A percentile compares a stretch with the other conserved stretches of the same genome.
phyloP scores from a whole-genome alignment of 2,329 filamentous ascomycete genomes.

The Aspergillus quadricinctus region DNA sequence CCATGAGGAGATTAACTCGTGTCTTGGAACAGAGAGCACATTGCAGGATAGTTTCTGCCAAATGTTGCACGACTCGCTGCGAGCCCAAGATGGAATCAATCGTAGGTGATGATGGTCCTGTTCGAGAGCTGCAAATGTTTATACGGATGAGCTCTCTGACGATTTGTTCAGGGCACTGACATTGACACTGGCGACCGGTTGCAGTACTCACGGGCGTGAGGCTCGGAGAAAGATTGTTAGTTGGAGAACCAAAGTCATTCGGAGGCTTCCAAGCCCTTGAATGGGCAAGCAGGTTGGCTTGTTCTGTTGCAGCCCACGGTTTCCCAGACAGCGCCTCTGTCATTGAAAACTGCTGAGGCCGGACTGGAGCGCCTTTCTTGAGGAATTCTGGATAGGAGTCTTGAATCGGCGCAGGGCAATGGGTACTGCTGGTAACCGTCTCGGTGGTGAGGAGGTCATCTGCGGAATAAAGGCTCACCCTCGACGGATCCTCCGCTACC shows the following conservation, averaged over 20 bases:
- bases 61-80: conserved; percentile 24
- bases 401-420: neutral
- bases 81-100: conserved; percentile 25
- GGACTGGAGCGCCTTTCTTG: conserved; percentile 3
- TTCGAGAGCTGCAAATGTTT: conserved; percentile 13
- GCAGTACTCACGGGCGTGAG: neutral
- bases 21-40: conserved; percentile 23
- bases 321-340: neutral
- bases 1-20: conserved; percentile 24
- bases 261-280: conserved; percentile 1
- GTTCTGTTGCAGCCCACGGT: neutral
- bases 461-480: neutral
- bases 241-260: conserved; percentile 2
- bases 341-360: conserved; percentile 7
- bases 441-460: neutral
- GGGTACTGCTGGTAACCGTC: neutral
- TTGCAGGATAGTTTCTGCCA: conserved; percentile 26
- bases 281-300: neutral
- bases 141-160: conserved; percentile 21
- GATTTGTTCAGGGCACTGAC: conserved; percentile 21
- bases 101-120: conserved; percentile 12
- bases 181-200: conserved; percentile 9
- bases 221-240: neutral
- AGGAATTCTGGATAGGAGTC: conserved; percentile 2
- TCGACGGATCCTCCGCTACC: neutral